Conservation (phyloP, 1,284 basidiomycete genomes). For the Agaricales sp. region DNA sequence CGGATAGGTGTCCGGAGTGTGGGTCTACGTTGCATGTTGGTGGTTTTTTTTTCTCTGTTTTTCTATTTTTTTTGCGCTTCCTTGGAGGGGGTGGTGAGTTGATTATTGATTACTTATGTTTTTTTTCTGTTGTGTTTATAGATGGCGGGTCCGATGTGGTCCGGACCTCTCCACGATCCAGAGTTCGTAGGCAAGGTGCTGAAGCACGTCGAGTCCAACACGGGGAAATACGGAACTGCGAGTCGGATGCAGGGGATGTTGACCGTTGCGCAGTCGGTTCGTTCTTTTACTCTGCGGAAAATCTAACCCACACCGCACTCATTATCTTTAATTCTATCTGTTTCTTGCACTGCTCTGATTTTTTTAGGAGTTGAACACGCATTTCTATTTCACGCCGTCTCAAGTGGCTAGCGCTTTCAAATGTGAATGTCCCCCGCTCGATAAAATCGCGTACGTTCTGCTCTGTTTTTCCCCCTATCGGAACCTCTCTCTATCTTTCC, state of each 20-base stretch:
- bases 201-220: slow-evolving; percentile 56
- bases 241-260: slow-evolving; percentile 94
- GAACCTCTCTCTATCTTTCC: background rate
- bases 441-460: slow-evolving; percentile 58
- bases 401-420: slow-evolving; percentile 80
- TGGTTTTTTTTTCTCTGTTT: slow-evolving; percentile 6
- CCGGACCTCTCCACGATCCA: slow-evolving; percentile 75
- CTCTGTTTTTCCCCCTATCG: background rate
- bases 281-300: slow-evolving; percentile 11
- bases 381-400: slow-evolving; percentile 90
- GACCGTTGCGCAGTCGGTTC: slow-evolving; percentile 76
- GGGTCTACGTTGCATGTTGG: slow-evolving; percentile 64
- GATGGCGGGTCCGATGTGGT: slow-evolving; percentile 96
- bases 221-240: slow-evolving; percentile 67
- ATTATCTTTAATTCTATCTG: slow-evolving; percentile 2
- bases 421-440: slow-evolving; percentile 67
- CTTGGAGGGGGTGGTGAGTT: too few relatives aligned
- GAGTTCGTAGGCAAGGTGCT: slow-evolving; percentile 71
- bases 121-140: slow-evolving; percentile 19
- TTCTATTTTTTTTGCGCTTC: background rate
- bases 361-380: slow-evolving; percentile 63
- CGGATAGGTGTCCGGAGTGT: slow-evolving; percentile 68
- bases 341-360: too few relatives aligned
- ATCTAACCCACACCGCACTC: too few relatives aligned
- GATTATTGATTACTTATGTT: too few relatives aligned